phyloP scores from a whole-genome alignment of 441 rosid genomes.

The Kokia cookei region DNA sequence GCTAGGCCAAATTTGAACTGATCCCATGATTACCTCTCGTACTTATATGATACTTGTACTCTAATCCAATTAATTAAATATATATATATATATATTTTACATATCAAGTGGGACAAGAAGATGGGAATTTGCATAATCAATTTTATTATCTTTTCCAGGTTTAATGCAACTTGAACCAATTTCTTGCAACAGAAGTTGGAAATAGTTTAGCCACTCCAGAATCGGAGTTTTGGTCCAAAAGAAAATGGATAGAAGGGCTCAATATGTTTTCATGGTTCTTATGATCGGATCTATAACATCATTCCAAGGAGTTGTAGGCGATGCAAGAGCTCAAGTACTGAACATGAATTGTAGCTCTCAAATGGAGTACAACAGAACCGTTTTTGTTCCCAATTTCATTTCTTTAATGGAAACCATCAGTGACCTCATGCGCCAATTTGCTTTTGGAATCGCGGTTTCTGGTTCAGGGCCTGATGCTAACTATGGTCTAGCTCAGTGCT shows the following conservation, averaged over 20 bases:
- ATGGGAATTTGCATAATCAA: background rate
- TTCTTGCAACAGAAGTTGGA: constrained; percentile 12
- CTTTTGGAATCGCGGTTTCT: constrained; percentile 39
- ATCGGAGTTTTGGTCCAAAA: background rate
- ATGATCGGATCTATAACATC: constrained; percentile 6
- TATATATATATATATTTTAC: too few relatives aligned
- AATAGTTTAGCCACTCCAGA: background rate
- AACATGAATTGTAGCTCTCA: constrained; percentile 33
- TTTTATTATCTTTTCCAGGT: background rate
- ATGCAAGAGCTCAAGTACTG: constrained; percentile 53
- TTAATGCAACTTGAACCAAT: background rate
- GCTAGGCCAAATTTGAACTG: accelerated
- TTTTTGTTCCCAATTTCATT: constrained; percentile 71
- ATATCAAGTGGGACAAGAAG: too few relatives aligned
- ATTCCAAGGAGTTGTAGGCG: constrained; percentile 27
- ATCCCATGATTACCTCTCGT: too few relatives aligned
- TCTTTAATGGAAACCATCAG: constrained; percentile 73
- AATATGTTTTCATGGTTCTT: constrained; percentile 9
- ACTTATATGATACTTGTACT: too few relatives aligned
- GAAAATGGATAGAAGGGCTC: constrained; percentile 18
- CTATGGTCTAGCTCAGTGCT: constrained; percentile 85
- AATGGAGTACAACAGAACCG: constrained; percentile 54
- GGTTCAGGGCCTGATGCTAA: constrained; percentile 71
- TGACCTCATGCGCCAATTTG: constrained; percentile 37
- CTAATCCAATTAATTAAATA: too few relatives aligned